Percentiles rank a stretch among this genome's conserved stretches.
Evolutionary conservation across 2,329 filamentous ascomycete species (phyloP).

Genomic region (Thermothelomyces thermophilus): DNA sequence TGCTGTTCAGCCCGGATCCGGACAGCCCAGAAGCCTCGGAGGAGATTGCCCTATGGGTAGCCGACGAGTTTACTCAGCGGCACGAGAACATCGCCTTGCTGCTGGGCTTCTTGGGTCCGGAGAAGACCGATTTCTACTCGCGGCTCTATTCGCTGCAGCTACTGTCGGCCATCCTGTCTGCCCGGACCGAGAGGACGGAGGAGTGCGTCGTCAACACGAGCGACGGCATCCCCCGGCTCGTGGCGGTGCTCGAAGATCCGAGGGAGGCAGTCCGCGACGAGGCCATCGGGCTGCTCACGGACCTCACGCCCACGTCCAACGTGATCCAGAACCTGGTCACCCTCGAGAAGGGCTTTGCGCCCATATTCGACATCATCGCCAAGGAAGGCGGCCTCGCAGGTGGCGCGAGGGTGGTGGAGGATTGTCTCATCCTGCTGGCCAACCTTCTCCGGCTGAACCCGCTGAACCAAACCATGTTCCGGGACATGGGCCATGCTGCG

Average conservation of each 20-base stretch:
- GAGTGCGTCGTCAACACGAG: conserved; percentile 90
- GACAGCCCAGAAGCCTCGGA: conserved; percentile 86
- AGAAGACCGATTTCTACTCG: conserved; percentile 81
- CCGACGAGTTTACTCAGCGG: conserved; percentile 94
- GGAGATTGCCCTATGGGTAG: conserved; percentile 91
- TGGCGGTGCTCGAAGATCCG: conserved; percentile 74
- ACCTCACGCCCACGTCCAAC: conserved; percentile 75
- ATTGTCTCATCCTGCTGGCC: conserved; percentile 83
- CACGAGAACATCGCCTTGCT: conserved; percentile 94
- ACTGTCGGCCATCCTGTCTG: conserved; percentile 75
- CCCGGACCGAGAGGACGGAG: conserved; percentile 84
- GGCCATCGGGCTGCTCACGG: conserved; percentile 77
- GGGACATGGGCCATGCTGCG: conserved; percentile 77
- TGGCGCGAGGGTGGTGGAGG: conserved; percentile 82
- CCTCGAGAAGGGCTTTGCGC: conserved; percentile 89
- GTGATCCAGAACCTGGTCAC: conserved; percentile 94
- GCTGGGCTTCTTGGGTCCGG: conserved; percentile 81
- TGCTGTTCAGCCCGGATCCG: conserved; percentile 72
- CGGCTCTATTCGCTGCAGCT: conserved; percentile 87
- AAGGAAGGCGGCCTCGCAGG: conserved; percentile 74
- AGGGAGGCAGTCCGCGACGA: conserved; percentile 86
- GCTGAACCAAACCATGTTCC: conserved; percentile 89
- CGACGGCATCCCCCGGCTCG: conserved; percentile 78
- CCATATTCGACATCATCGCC: conserved; percentile 74
- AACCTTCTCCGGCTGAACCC: conserved; percentile 82